These are phyloP conservation scores for Groenewaldozyma tartarivorans DNA, from an alignment of 805 yeast genomes.

Conservation along the genomic window DNA sequence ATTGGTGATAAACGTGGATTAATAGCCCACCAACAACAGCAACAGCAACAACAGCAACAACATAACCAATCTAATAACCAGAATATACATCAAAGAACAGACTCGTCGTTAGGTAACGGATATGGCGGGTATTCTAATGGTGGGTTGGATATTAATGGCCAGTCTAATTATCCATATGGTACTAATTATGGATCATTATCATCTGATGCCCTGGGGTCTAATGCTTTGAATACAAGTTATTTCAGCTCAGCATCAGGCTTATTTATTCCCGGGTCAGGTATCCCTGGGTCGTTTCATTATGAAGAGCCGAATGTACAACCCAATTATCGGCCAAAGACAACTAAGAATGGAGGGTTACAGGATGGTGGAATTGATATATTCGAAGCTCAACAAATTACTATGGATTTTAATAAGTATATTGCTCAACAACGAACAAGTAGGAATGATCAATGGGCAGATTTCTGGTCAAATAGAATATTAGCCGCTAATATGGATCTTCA, in stretches of 20 bases:
- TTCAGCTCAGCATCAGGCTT: constrained; percentile 6
- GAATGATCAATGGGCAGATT: constrained; percentile 23
- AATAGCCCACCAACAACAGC: constrained; percentile 10
- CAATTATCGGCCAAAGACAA: no score
- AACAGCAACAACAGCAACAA: constrained; percentile 7
- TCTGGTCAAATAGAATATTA: constrained; percentile 20
- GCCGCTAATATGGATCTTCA: constrained; percentile 2
- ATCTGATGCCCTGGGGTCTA: neutral
- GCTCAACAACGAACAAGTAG: constrained; percentile 23
- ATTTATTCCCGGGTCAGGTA: constrained; percentile 21
- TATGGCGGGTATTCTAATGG: constrained; percentile 17
- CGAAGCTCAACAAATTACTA: constrained; percentile 19
- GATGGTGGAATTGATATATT: neutral
- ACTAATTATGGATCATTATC: neutral
- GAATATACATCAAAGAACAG: constrained; percentile 12
- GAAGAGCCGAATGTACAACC: constrained; percentile 11
- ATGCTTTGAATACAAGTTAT: constrained; percentile 2
- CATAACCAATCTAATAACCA: constrained; percentile 24
- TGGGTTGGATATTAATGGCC: no score
- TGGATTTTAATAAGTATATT: constrained; percentile 22
- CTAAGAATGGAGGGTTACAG: constrained; percentile 1
- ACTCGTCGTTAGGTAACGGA: constrained; percentile 17
- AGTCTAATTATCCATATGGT: neutral
- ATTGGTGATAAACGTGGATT: constrained; percentile 19
- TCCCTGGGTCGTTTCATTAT: constrained; percentile 20